These are phyloP conservation scores for Solanum chacoense DNA, from an alignment of 305 asterid genomes.

Conservation along the genomic window DNA sequence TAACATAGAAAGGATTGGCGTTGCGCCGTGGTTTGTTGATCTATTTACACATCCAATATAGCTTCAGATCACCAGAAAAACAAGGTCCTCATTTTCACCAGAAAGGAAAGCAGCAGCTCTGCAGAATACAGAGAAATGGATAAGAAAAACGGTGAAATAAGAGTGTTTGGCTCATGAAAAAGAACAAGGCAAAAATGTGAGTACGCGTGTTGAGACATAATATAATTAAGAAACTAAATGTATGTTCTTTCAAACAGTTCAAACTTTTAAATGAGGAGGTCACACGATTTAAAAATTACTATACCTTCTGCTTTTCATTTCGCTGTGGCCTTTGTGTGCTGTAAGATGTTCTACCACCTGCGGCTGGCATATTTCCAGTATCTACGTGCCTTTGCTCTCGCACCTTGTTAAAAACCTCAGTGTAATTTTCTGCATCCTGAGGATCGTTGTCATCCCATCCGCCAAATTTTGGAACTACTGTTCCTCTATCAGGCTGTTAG, in stretches of 20 bases:
- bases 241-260: neutral
- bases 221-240: neutral
- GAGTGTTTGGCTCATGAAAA: neutral
- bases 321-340: constrained; percentile 6
- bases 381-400: constrained; percentile 31
- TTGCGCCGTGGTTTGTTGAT: neutral
- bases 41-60: neutral
- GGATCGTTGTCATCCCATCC: constrained; percentile 66
- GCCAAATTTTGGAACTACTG: constrained; percentile 74
- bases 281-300: neutral
- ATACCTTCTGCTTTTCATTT: neutral
- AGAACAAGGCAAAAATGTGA: neutral
- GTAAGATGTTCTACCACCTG: constrained; percentile 26
- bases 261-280: neutral
- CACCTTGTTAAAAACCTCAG: constrained; percentile 50
- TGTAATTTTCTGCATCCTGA: constrained; percentile 55
- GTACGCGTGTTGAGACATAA: neutral
- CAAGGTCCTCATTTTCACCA: constrained; percentile 9
- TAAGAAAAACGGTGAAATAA: neutral
- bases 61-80: neutral
- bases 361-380: constrained; percentile 17
- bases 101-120: constrained; percentile 37
- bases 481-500: constrained; percentile 52
- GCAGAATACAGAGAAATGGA: neutral
- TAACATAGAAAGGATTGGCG: neutral